A percentile compares a stretch with the other conserved stretches of the same genome.
Evolutionary conservation across 345 rosid species (phyloP).

Genomic region (Lepidium aucheri): DNA sequence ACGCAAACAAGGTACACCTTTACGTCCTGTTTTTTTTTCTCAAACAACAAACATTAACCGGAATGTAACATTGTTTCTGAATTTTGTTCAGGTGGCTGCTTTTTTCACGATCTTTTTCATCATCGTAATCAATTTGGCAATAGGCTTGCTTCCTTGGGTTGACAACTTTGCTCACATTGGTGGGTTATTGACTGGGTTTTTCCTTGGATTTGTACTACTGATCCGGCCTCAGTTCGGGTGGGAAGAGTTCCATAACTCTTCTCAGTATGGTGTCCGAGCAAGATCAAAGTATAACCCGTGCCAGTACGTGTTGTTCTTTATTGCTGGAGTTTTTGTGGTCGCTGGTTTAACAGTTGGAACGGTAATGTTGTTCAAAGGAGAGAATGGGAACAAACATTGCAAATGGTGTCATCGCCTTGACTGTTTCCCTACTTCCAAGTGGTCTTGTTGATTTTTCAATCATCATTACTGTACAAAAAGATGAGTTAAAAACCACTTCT

Average conservation of each 20-base stretch:
- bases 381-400: conserved; percentile 71
- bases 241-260: conserved; percentile 41
- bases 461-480: not conserved
- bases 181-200: conserved; percentile 66
- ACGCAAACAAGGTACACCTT: conserved; percentile 55
- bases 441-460: conserved; percentile 45
- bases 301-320: conserved; percentile 49
- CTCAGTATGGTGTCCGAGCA: conserved; percentile 36
- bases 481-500: not conserved
- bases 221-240: conserved; percentile 73
- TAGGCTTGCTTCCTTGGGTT: conserved; percentile 86
- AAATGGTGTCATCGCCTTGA: conserved; percentile 89
- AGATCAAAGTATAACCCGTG: conserved; percentile 63
- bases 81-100: conserved; percentile 41
- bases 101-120: conserved; percentile 52
- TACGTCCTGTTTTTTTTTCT: not conserved
- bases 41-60: not conserved
- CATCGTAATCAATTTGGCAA: conserved; percentile 53
- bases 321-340: conserved; percentile 37
- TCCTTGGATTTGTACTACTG: conserved; percentile 57
- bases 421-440: conserved; percentile 69
- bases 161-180: conserved; percentile 95
- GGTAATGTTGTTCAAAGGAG: conserved; percentile 75
- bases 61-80: not conserved
- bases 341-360: conserved; percentile 49